A percentile compares a stretch with the other conserved stretches of the same genome.
These are phyloP conservation scores for Silene latifolia DNA, from an alignment of 148 eudicot genomes.

Conservation along the genomic window DNA sequence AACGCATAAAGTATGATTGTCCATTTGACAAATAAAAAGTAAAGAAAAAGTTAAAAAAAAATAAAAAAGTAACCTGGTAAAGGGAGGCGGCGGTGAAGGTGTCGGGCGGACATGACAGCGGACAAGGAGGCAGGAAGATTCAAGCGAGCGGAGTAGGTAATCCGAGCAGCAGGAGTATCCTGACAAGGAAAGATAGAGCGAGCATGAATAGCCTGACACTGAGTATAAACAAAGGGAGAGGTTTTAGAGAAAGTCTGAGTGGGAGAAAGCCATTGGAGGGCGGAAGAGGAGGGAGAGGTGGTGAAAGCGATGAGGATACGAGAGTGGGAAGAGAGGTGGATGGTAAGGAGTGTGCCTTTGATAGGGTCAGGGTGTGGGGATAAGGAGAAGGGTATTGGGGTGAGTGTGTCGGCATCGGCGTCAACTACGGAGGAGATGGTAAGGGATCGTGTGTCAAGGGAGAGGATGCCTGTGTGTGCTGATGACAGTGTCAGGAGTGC, in stretches of 20 bases:
- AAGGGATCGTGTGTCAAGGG: slow-evolving; percentile 42
- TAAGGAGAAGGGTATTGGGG: slow-evolving; percentile 31
- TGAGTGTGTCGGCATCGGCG: slow-evolving; percentile 21
- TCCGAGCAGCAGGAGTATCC: slow-evolving; percentile 86
- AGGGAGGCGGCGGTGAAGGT: slow-evolving; percentile 59
- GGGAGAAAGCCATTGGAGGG: slow-evolving; percentile 87
- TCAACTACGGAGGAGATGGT: slow-evolving; percentile 21
- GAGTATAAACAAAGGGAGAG: slow-evolving; percentile 77
- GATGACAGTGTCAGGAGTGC: slow-evolving; percentile 38
- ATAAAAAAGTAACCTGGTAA: slow-evolving; percentile 24
- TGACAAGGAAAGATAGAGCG: slow-evolving; percentile 86
- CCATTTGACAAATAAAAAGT: too few species aligned
- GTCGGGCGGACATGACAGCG: slow-evolving; percentile 83
- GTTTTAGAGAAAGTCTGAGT: slow-evolving; percentile 71
- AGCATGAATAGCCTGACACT: slow-evolving; percentile 91
- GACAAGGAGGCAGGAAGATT: slow-evolving; percentile 62
- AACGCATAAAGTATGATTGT: too few species aligned
- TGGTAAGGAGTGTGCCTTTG: slow-evolving; percentile 31
- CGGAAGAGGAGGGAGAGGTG: slow-evolving; percentile 43
- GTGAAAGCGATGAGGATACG: slow-evolving; percentile 19
- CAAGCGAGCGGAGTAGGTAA: slow-evolving; percentile 50
- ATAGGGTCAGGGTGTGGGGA: slow-evolving; percentile 31
- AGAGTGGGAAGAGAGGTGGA: slow-evolving; percentile 24
- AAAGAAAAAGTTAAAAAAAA: too few species aligned
- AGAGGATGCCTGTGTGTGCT: slow-evolving; percentile 32